Evolutionary conservation across 1,284 basidiomycete genomes (phyloP), one percentile per base, ranked within the genome.

Genomic region (Vanrija sp.): DNA sequence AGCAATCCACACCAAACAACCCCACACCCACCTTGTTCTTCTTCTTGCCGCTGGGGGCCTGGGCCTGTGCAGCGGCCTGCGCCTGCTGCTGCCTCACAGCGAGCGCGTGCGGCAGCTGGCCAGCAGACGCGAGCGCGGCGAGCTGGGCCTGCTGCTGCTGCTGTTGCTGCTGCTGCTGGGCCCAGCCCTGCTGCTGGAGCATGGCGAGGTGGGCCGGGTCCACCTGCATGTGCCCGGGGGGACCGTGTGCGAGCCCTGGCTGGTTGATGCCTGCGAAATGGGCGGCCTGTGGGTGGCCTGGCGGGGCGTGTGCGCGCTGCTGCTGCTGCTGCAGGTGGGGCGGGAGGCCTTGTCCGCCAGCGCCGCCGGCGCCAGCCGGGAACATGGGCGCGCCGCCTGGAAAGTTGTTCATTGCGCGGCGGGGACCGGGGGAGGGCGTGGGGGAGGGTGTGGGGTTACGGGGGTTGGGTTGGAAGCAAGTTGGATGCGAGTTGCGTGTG

Each of bases 121-220:
- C 25, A 43, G 45, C 45, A 39, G 45, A 44, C 31, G 53, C 25
- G 27, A 46, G 44, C 9, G 51, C 51, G 6, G 54, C 51, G 15
- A 54, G 56, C 42, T 60, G 59, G 18, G 46, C 39, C 49, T 51
- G 41, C n/a, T 20, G 53, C 37, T 63, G 59, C 56, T 62, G 60
- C 18, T 42, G 42, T 3, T 48, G 43, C 25, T 41, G 51, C 19
- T 27, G 14, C 39, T 59, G 62, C 19, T 55, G 47, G 7, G 51
- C 51, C 36, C 54, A 57, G 12, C 56, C 56, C 36, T 62, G 61
- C 49, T 59, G 56, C 38, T 57, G 55, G 27, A 61, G 31, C 48
- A 59, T 48, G 19, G 57, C 55, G 41, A 61, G 53, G 27, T 61
- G 41, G 31, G n/a, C n/a, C n/a, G 55, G 48, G n/a, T 53, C 46